Evolutionary conservation across 371 early-diverging fungal genomes (phyloP).

Genomic region (Haplosporangium sp.): DNA sequence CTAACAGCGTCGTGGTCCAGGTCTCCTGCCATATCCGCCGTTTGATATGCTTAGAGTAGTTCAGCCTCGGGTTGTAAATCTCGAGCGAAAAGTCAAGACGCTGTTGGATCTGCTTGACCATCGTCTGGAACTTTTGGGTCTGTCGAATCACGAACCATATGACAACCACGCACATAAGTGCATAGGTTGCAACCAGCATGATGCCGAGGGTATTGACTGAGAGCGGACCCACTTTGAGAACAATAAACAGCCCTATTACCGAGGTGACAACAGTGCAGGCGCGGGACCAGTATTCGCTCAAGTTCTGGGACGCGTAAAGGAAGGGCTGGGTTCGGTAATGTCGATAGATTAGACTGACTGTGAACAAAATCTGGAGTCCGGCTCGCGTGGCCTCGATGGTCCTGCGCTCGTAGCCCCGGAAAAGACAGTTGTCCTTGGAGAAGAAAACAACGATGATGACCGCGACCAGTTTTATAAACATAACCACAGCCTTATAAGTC

Average conservation of each 20-base stretch:
- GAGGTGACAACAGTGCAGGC: conserved; percentile 53
- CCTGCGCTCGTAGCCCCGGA: conserved; percentile 51
- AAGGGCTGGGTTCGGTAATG: conserved; percentile 57
- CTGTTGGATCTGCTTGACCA: conserved; percentile 54
- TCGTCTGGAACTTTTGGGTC: conserved; percentile 52
- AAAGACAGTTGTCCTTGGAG: conserved; percentile 69
- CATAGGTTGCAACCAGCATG: conserved; percentile 40
- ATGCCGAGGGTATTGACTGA: conserved; percentile 32
- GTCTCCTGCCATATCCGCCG: conserved; percentile 70
- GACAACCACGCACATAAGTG: conserved; percentile 45
- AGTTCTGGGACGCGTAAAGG: conserved; percentile 52
- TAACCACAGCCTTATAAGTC: conserved; percentile 60
- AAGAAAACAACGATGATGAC: conserved; percentile 58
- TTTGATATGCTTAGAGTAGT: conserved; percentile 56
- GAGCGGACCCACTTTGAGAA: conserved; percentile 42
- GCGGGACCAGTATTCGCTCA: conserved; percentile 58
- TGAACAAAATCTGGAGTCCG: conserved; percentile 57
- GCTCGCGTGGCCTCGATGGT: conserved; percentile 59
- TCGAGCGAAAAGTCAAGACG: conserved; percentile 54
- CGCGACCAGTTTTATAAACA: conserved; percentile 63
- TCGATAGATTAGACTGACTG: conserved; percentile 40
- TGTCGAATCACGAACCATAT: conserved; percentile 53
- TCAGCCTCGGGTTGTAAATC: conserved; percentile 52
- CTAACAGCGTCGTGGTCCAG: conserved; percentile 68
- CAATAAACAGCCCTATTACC: conserved; percentile 55